Base-by-base conservation (phyloP, 2,329 filamentous ascomycete genomes). In the Calonectria hongkongensis region DNA sequence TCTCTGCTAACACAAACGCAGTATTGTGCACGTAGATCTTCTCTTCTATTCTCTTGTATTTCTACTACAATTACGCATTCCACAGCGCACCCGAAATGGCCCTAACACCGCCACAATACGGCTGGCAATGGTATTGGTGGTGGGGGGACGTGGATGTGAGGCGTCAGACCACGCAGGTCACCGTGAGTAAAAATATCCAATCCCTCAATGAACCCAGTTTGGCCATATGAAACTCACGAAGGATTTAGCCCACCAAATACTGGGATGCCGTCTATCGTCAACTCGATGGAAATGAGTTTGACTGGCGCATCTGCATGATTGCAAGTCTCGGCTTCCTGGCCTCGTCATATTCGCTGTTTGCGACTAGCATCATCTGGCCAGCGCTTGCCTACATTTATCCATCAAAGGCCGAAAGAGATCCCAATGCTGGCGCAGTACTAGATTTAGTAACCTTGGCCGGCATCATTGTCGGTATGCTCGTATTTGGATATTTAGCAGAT, bases 311-410 rank as follows among this genome's bases (percentile, higher is more conserved):
- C 62, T 81, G 76, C 70, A 73, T 75, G 21, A 80, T 79, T 10
- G 79, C 76, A 6, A 74, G 75, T 10, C 76, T 76, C 2, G 81
- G 81, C 10, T 82, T 82, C 68, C 70, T 82, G 13, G 78, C 81
- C 3, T 79, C 80, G 2, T 81, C 80, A 16, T 82, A 79, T 69
- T 79, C 78, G 65, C 66, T 82, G 2, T 80, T 82, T 69, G 74
- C 80, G 18, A 80, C 74, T 7, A 81, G 80, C 54, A 74, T 81
- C 48, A 78, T 82, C 56, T 76, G 71, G 21, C 79, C 80, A 6
- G 76, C 79, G 10, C 66, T 82, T 18, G 73, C 72, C 21, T 82
- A 76, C 48, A 74, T 81, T 18, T 82, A 82, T 68, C 73, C 74
- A 3, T 68, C 71, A 5, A 39, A 33, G 62, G 54, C 18, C 62